phyloP scores from a whole-genome alignment of 2,329 filamentous ascomycete genomes.

The Shiraia sp. region DNA sequence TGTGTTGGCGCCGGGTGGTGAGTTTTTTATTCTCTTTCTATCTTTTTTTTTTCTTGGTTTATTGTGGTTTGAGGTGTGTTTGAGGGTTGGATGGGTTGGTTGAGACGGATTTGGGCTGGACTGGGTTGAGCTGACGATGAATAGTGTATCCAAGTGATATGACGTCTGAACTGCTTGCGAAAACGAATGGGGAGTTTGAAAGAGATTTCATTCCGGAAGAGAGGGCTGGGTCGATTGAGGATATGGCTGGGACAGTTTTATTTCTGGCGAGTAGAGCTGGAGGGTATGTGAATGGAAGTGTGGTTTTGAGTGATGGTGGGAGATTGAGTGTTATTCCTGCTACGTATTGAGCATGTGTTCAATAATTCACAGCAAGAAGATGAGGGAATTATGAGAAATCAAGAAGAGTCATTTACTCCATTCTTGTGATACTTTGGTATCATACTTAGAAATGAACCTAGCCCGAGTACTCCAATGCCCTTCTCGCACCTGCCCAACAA shows the following conservation, averaged over 20 bases:
- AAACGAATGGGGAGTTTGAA: neutral
- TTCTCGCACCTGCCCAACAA: too few relatives aligned
- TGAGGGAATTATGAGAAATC: too few relatives aligned
- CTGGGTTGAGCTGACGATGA: neutral
- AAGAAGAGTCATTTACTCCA: too few relatives aligned
- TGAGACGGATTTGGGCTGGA: too few relatives aligned
- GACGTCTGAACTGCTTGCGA: neutral
- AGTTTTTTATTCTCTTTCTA: conserved; percentile 37
- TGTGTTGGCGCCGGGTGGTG: conserved; percentile 45
- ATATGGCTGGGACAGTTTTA: conserved; percentile 54
- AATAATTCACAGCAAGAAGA: too few relatives aligned
- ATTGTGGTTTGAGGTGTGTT: too few relatives aligned
- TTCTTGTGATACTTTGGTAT: too few relatives aligned
- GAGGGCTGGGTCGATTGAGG: conserved; percentile 51
- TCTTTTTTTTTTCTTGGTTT: too few relatives aligned
- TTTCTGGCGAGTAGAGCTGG: conserved; percentile 57
- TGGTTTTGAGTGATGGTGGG: conserved; percentile 52
- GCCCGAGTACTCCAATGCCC: too few relatives aligned
- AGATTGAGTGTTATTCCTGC: conserved; percentile 31
- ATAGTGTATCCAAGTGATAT: conserved; percentile 11
- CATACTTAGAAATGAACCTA: too few relatives aligned
- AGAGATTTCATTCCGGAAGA: conserved; percentile 28
- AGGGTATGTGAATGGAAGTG: conserved; percentile 57
- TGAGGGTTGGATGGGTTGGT: too few relatives aligned
- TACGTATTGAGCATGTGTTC: conserved; percentile 24